phyloP scores from a whole-genome alignment of 257 asterid species.

The Penstemon barbatus region DNA sequence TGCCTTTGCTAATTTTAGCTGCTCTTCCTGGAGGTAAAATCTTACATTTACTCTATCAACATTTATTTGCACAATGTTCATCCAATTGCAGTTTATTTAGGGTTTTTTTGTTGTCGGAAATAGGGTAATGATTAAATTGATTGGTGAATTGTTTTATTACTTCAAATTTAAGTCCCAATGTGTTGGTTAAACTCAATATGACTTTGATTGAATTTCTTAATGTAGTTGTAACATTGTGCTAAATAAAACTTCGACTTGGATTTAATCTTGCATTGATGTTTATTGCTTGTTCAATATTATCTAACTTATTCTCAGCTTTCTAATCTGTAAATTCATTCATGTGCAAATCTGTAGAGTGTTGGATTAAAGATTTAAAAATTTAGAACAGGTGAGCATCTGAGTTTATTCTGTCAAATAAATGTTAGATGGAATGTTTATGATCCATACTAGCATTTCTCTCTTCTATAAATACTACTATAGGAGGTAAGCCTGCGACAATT shows the following conservation, averaged over 20 bases:
- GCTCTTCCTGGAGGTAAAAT: slow-evolving; percentile 87
- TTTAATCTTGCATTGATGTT: neutral
- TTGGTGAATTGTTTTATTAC: neutral
- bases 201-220: too few species aligned
- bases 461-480: neutral
- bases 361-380: neutral
- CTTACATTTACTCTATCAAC: neutral
- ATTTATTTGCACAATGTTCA: too few species aligned
- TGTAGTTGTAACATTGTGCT: too few species aligned
- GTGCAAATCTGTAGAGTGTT: too few species aligned
- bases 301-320: neutral
- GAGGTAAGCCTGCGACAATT: neutral
- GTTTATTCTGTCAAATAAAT: neutral
- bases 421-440: neutral
- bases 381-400: neutral
- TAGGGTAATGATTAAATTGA: neutral
- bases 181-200: too few species aligned
- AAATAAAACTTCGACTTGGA: neutral
- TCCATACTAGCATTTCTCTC: neutral
- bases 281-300: slow-evolving; percentile 1
- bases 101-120: too few species aligned
- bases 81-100: too few species aligned
- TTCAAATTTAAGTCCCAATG: neutral
- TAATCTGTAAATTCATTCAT: too few species aligned
- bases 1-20: slow-evolving; percentile 49